phyloP scores from a whole-genome alignment of 768 basidiomycete species.

The Cystofilobasidium ferigula region DNA sequence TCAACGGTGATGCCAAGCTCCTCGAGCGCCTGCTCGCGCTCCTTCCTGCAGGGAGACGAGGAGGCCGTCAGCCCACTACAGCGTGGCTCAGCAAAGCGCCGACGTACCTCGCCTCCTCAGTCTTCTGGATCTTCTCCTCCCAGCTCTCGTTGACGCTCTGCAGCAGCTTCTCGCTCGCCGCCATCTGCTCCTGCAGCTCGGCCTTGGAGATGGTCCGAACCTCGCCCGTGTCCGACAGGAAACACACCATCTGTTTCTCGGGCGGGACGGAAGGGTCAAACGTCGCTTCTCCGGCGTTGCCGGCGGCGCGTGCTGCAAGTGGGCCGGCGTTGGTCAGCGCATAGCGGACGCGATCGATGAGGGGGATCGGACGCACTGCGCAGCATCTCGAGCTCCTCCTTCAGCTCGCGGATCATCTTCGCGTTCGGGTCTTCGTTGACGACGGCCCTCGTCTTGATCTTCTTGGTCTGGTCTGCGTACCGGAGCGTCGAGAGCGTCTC shows the following conservation, averaged over 20 bases:
- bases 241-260: constrained; percentile 89
- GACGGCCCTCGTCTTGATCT: constrained; percentile 99
- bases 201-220: constrained; percentile 94
- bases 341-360: background rate
- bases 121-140: constrained; percentile 51
- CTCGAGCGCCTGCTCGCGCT: constrained; percentile 93
- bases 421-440: constrained; percentile 99
- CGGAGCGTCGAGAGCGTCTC: constrained; percentile 57
- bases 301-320: constrained; percentile 54
- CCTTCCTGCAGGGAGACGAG: constrained; percentile 63
- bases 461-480: constrained; percentile 96
- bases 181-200: constrained; percentile 87
- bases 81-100: background rate
- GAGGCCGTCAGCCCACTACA: constrained; percentile 45
- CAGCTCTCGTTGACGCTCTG: constrained; percentile 85
- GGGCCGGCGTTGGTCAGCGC: background rate
- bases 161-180: constrained; percentile 71
- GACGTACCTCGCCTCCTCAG: constrained; percentile 40
- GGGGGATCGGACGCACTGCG: background rate
- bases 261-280: constrained; percentile 84
- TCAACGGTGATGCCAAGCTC: constrained; percentile 96
- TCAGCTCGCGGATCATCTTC: constrained; percentile 94
- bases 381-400: constrained; percentile 78
- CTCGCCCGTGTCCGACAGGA: constrained; percentile 81
- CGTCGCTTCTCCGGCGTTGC: constrained; percentile 41